These are phyloP conservation scores for Aspergillus carlsbadensis DNA, from an alignment of 495 filamentous ascomycete genomes.

Conservation along the genomic window DNA sequence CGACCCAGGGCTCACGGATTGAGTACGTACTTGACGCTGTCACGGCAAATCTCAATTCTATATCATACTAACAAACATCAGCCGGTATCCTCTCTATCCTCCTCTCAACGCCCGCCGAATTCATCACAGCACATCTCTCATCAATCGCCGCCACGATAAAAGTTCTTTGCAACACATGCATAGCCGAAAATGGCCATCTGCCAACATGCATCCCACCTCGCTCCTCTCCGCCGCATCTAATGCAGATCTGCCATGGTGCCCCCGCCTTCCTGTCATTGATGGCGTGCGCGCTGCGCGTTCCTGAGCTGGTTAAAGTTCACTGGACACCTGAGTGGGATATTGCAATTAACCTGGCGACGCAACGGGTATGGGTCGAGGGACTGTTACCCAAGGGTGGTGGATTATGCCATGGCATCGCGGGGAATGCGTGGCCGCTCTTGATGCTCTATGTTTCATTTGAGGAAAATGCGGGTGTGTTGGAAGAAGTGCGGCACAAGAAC, in stretches of 20 bases:
- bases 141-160: slow-evolving; percentile 41
- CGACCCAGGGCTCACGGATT: slow-evolving; percentile 30
- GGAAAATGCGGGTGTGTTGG: slow-evolving; percentile 21
- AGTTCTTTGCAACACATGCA: slow-evolving; percentile 35
- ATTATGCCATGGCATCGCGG: slow-evolving; percentile 47
- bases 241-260: slow-evolving; percentile 49
- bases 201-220: slow-evolving; percentile 26
- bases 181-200: slow-evolving; percentile 41
- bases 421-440: slow-evolving; percentile 45
- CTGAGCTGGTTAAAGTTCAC: slow-evolving; percentile 21
- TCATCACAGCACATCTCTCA: slow-evolving; percentile 25
- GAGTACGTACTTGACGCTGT: slow-evolving; percentile 22
- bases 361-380: slow-evolving; percentile 48
- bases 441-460: slow-evolving; percentile 37
- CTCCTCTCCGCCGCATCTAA: slow-evolving; percentile 25
- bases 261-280: slow-evolving; percentile 42
- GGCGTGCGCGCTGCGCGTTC: slow-evolving; percentile 30
- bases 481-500: slow-evolving; percentile 23
- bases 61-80: slow-evolving; percentile 2
- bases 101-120: slow-evolving; percentile 31
- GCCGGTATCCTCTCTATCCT: slow-evolving; percentile 46
- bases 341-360: slow-evolving; percentile 32
- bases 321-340: slow-evolving; percentile 46
- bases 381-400: slow-evolving; percentile 48
- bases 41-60: too few relatives aligned